phyloP scores from a whole-genome alignment of 1,284 basidiomycete species.

The Puccinia polysora region DNA sequence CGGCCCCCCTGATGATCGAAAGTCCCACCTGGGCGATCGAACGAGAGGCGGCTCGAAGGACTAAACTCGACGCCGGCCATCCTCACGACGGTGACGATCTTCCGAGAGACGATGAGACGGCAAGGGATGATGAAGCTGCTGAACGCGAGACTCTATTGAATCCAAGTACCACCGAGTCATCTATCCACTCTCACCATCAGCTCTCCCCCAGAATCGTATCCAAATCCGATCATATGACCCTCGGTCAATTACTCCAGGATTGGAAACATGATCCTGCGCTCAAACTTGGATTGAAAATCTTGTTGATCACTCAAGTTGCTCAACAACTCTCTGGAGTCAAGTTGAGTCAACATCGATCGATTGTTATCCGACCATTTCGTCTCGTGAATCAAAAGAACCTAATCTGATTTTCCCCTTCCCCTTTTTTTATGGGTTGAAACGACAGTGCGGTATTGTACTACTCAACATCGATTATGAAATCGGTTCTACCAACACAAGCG shows the following conservation, averaged over 20 bases:
- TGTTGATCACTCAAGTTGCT: constrained; percentile 37
- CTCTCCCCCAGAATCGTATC: neutral
- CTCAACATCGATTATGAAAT: constrained; percentile 76
- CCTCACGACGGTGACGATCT: neutral
- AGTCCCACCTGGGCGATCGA: constrained; percentile 19
- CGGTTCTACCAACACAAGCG: constrained; percentile 69
- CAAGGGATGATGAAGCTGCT: neutral
- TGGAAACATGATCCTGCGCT: constrained; percentile 30
- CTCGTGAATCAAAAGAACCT: neutral
- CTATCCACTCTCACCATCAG: neutral
- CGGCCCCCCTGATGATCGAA: constrained; percentile 13
- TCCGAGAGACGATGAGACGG: neutral
- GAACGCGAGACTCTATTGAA: constrained; percentile 21
- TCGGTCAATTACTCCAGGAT: neutral
- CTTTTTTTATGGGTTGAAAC: no score
- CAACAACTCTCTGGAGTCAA: constrained; percentile 44
- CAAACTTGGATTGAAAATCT: constrained; percentile 6
- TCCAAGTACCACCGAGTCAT: neutral
- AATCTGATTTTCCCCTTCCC: neutral
- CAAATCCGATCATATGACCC: neutral
- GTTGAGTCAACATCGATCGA: constrained; percentile 2
- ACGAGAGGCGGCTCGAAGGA: constrained; percentile 2
- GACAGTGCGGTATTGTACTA: constrained; percentile 70
- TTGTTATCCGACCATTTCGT: neutral
- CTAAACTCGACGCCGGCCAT: neutral